Evolutionary conservation across 495 filamentous ascomycete genomes (phyloP).

Genomic region (Xylaria scruposa): DNA sequence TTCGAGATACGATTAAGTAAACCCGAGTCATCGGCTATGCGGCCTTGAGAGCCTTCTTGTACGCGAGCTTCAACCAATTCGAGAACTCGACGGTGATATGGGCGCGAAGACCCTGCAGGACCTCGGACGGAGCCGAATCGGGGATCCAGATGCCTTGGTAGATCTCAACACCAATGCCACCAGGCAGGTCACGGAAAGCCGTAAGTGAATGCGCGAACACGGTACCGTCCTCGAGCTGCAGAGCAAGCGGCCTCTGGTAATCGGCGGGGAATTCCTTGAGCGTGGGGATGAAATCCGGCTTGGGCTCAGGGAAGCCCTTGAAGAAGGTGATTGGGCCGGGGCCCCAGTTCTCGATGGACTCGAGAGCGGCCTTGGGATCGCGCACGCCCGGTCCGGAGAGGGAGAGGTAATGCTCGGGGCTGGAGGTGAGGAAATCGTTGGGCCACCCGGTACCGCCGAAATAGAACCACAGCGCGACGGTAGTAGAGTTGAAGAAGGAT

Average conservation of each 20-base stretch:
- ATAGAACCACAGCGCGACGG: slow-evolving; percentile 31
- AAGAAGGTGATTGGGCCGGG: slow-evolving; percentile 31
- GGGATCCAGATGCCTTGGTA: slow-evolving; percentile 35
- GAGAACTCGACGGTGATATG: slow-evolving; percentile 36
- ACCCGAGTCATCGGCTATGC: neutral
- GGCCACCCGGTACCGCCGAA: slow-evolving; percentile 27
- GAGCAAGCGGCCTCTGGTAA: slow-evolving; percentile 26
- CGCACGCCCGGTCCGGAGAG: slow-evolving; percentile 3
- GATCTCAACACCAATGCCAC: slow-evolving; percentile 31
- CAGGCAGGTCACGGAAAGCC: slow-evolving; percentile 30
- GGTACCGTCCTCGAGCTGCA: slow-evolving; percentile 27
- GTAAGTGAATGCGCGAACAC: slow-evolving; percentile 33
- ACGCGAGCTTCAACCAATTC: slow-evolving; percentile 35
- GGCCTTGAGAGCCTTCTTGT: slow-evolving; percentile 20
- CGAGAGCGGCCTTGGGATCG: slow-evolving; percentile 25
- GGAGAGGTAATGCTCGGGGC: slow-evolving; percentile 35
- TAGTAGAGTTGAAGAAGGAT: slow-evolving; percentile 28
- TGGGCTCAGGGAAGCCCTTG: slow-evolving; percentile 25
- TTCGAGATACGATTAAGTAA: neutral
- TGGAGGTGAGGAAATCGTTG: slow-evolving; percentile 25
- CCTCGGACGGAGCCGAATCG: slow-evolving; percentile 25
- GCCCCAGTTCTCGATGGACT: slow-evolving; percentile 37
- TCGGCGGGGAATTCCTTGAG: slow-evolving; percentile 25
- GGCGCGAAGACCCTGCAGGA: slow-evolving; percentile 28
- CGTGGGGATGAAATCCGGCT: slow-evolving; percentile 29